Conservation (phyloP, 225 moss, liverwort and hornwort genomes). For the Bryoerythrophyllum caledonicum region DNA sequence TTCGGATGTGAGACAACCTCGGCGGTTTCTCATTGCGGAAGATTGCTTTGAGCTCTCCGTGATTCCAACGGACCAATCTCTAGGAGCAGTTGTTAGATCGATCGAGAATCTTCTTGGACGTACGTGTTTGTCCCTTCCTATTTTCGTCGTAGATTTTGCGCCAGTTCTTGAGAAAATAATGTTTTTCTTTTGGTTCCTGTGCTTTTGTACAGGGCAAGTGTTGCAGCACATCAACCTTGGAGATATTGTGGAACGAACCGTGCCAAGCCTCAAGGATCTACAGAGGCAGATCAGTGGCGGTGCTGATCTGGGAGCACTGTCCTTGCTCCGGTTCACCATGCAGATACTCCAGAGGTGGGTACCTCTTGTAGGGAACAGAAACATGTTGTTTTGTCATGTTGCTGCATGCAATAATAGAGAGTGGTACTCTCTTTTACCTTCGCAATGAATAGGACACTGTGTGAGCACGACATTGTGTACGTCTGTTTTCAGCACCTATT, state of each 20-base stretch:
- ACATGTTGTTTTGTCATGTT: not conserved
- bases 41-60: conserved; percentile 80
- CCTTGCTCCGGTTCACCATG: conserved; percentile 70
- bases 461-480: not conserved
- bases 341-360: conserved; percentile 80
- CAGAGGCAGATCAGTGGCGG: conserved; percentile 60
- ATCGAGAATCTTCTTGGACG: conserved; percentile 91
- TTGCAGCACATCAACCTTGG: conserved; percentile 77
- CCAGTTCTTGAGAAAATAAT: conserved; percentile 8
- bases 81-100: conserved; percentile 66
- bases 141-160: conserved; percentile 3
- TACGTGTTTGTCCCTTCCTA: conserved; percentile 42
- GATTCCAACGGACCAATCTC: conserved; percentile 56
- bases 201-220: conserved; percentile 65
- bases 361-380: not conserved
- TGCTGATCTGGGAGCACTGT: conserved; percentile 61
- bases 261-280: conserved; percentile 71
- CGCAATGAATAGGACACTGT: not conserved
- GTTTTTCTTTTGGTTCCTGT: no score
- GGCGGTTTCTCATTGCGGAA: conserved; percentile 83
- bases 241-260: conserved; percentile 64
- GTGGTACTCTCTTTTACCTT: not conserved
- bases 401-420: not conserved
- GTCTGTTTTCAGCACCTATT: not conserved
- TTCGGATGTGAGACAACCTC: conserved; percentile 75